Conservation (phyloP, 305 asterid species). For the Withania somnifera region DNA sequence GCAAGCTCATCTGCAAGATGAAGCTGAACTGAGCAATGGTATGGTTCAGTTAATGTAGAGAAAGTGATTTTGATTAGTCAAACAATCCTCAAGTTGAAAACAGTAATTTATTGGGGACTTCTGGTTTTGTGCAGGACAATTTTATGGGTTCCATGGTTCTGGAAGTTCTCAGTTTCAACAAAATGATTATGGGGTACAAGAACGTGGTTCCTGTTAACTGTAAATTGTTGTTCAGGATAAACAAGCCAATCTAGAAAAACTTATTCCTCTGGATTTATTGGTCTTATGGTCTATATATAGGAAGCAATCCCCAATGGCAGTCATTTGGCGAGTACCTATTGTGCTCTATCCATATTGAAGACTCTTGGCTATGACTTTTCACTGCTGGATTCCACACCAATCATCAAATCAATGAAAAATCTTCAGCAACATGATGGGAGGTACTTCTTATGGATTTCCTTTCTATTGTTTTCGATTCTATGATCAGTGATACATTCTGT, state of each 20-base stretch:
- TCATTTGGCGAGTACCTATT: constrained; percentile 93
- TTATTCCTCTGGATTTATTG: neutral
- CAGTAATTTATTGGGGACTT: constrained; percentile 3
- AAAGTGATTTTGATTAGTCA: neutral
- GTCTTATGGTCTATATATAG: constrained; percentile 26
- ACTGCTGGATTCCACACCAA: constrained; percentile 34
- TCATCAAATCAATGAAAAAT: constrained; percentile 68
- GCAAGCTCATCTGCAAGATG: constrained; percentile 61
- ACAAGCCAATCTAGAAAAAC: neutral
- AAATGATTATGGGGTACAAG: constrained; percentile 33
- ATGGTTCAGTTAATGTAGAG: constrained; percentile 10
- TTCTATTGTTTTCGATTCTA: neutral
- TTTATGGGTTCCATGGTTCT: constrained; percentile 96
- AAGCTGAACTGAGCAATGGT: constrained; percentile 47
- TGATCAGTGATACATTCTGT: neutral
- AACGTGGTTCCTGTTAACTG: constrained; percentile 8
- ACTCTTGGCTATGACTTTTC: constrained; percentile 75
- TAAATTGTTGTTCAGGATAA: neutral
- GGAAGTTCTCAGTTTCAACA: constrained; percentile 75
- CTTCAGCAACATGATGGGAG: constrained; percentile 90
- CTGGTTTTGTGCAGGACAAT: constrained; percentile 46
- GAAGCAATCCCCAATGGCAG: constrained; percentile 50
- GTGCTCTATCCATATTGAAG: constrained; percentile 72
- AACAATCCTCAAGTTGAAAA: neutral
- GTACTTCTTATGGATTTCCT: constrained; percentile 22